phyloP scores from a whole-genome alignment of 2,329 filamentous ascomycete species.

The Laburnicola sp. region DNA sequence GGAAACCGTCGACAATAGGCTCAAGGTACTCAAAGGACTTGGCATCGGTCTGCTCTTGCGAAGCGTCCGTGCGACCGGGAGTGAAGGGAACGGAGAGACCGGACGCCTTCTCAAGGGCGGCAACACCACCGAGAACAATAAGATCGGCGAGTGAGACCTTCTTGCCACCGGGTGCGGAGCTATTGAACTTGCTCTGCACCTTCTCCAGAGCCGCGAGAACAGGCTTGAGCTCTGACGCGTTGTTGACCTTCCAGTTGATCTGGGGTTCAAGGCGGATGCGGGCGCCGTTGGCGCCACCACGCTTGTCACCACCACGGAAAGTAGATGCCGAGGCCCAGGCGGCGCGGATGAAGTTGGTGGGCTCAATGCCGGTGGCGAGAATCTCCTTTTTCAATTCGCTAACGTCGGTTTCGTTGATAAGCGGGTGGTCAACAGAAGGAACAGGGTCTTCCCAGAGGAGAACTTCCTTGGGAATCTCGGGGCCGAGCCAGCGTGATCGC shows the following conservation, averaged over 20 bases:
- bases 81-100: slow-evolving; percentile 69
- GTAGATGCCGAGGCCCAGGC: slow-evolving; percentile 44
- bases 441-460: slow-evolving; percentile 77
- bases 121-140: slow-evolving; percentile 73
- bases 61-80: slow-evolving; percentile 71
- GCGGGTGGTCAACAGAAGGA: slow-evolving; percentile 59
- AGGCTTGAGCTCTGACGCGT: slow-evolving; percentile 66
- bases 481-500: slow-evolving; percentile 69
- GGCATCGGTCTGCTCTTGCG: slow-evolving; percentile 71
- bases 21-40: slow-evolving; percentile 67
- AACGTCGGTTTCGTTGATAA: slow-evolving; percentile 66
- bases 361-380: slow-evolving; percentile 62
- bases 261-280: slow-evolving; percentile 75
- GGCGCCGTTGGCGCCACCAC: slow-evolving; percentile 78
- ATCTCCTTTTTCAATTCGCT: slow-evolving; percentile 70
- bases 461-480: slow-evolving; percentile 70
- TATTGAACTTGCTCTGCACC: slow-evolving; percentile 69
- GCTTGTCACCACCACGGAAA: slow-evolving; percentile 69
- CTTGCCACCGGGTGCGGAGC: slow-evolving; percentile 58
- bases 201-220: slow-evolving; percentile 64
- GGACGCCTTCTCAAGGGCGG: slow-evolving; percentile 73
- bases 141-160: slow-evolving; percentile 77
- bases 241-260: slow-evolving; percentile 74
- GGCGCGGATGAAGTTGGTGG: slow-evolving; percentile 62
- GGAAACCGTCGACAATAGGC: slow-evolving; percentile 74